Evolutionary conservation across 306 rosid species (phyloP), one percentile per base, ranked within the genome.

Genomic region (Sophora flavescens): DNA sequence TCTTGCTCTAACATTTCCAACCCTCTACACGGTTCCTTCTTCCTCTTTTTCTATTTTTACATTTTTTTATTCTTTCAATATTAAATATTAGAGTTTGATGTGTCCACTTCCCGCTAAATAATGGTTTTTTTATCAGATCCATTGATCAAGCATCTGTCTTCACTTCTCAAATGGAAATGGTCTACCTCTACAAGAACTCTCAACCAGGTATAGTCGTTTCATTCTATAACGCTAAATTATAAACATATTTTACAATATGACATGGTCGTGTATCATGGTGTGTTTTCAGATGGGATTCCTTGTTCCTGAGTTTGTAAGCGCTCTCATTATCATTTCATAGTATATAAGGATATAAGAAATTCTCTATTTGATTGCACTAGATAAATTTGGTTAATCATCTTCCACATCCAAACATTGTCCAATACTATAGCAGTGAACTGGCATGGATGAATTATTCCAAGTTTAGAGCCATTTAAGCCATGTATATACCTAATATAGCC

Each of bases 361-460:
- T 57, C 52, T 74, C 45, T 63, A 36, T 58, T 77, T 86, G 74
- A 72, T 76, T 54, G 63, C 96, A 95, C 97, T 97, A 95, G 88
- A 95, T 95, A 90, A 81, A 85, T 82, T 83, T 95, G 86, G 97
- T 95, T 26, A 90, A 87, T 75, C 88, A 89, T 75, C 90, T 95
- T 44, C 86, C 96, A 15, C 96, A 95, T 80, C 96, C 96, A 45
- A 95, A 92, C 80, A 90, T 95, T 63, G 99, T 95, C 76, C 97
- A 87, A 79, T 95, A 95, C 87, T 77, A 88, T 70, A 97, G 97
- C 72, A 95, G 99, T 83, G 99, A 95, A 85, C 83, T 86, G 97
- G 99, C 92, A 91, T 64, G 70, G 82, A 41, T 71, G 28, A 15
- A 38, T 59, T 36, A 38, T 65, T 76, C 63, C 9, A 12, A 6